These are phyloP conservation scores for Sarocladium strictum DNA, from an alignment of 2,329 filamentous ascomycete species.

Conservation along the genomic window DNA sequence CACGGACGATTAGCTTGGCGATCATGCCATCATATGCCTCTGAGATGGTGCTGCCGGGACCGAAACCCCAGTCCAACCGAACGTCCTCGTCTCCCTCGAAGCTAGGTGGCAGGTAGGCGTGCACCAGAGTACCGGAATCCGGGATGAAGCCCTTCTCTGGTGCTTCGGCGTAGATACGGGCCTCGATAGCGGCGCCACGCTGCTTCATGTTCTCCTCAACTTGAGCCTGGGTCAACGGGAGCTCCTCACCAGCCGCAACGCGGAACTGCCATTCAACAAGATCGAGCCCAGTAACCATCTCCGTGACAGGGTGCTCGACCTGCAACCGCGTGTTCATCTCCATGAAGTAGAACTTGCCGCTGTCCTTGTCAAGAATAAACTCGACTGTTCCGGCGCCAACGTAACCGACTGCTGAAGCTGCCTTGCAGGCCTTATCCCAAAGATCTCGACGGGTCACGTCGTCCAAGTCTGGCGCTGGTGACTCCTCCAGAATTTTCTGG, in stretches of 20 bases:
- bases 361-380: conserved; percentile 81
- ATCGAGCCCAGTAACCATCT: conserved; percentile 62
- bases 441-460: conserved; percentile 53
- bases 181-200: conserved; percentile 86
- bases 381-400: conserved; percentile 87
- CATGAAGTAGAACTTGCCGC: conserved; percentile 75
- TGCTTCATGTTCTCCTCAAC: conserved; percentile 70
- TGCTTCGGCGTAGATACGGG: conserved; percentile 93
- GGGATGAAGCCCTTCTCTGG: conserved; percentile 89
- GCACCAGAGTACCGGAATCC: conserved; percentile 81
- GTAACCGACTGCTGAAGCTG: conserved; percentile 72
- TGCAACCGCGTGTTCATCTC: conserved; percentile 86
- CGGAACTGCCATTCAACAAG: conserved; percentile 96
- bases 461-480: conserved; percentile 66
- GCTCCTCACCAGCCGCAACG: conserved; percentile 52
- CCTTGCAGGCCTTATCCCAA: conserved; percentile 60
- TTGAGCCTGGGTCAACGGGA: conserved; percentile 50
- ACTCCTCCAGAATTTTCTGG: conserved; percentile 89
- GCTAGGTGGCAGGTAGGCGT: conserved; percentile 67
- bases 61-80: conserved; percentile 89
- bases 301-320: conserved; percentile 91
- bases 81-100: conserved; percentile 61
- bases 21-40: conserved; percentile 99
- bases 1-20: conserved; percentile 90
- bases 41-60: conserved; percentile 84